These are phyloP conservation scores for Uronychia binucleata DNA, from an alignment of 73 alveolate genomes.

Conservation along the genomic window DNA sequence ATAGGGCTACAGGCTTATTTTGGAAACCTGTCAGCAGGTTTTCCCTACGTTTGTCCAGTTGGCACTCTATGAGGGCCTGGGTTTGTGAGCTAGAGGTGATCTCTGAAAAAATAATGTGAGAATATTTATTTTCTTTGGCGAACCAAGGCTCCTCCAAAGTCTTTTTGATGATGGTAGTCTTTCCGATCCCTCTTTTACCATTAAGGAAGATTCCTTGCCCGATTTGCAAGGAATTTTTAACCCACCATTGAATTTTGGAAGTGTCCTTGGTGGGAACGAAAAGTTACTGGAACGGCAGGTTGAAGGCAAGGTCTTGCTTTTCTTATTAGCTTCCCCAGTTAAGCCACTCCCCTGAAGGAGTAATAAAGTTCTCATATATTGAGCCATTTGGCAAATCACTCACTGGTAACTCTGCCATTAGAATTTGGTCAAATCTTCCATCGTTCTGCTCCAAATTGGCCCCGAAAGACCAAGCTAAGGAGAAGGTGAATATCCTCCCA, in stretches of 20 bases:
- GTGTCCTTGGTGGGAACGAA: constrained; percentile 64
- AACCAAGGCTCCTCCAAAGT: constrained; percentile 68
- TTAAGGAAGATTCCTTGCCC: constrained; percentile 88
- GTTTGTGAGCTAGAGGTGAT: constrained; percentile 92
- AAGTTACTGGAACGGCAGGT: constrained; percentile 58
- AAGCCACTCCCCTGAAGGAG: constrained; percentile 21
- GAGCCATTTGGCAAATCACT: constrained; percentile 78
- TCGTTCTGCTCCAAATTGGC: constrained; percentile 60
- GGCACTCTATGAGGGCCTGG: constrained; percentile 87
- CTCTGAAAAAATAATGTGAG: constrained; percentile 95
- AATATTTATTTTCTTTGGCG: constrained; percentile 85
- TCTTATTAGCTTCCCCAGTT: constrained; percentile 42
- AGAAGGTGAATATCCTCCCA: constrained; percentile 65
- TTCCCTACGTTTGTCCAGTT: constrained; percentile 83
- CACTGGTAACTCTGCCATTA: constrained; percentile 57
- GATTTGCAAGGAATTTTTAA: constrained; percentile 63
- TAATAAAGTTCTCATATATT: constrained; percentile 53
- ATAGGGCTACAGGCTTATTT: constrained; percentile 82
- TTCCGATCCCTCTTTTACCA: constrained; percentile 96
- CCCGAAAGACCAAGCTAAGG: constrained; percentile 79
- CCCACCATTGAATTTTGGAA: constrained; percentile 67
- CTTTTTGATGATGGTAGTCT: constrained; percentile 86
- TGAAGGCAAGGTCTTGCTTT: constrained; percentile 48
- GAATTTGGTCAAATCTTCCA: constrained; percentile 60
- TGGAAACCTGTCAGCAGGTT: constrained; percentile 89